phyloP scores from a whole-genome alignment of 1,284 basidiomycete genomes.

The Lentinus polychrous region DNA sequence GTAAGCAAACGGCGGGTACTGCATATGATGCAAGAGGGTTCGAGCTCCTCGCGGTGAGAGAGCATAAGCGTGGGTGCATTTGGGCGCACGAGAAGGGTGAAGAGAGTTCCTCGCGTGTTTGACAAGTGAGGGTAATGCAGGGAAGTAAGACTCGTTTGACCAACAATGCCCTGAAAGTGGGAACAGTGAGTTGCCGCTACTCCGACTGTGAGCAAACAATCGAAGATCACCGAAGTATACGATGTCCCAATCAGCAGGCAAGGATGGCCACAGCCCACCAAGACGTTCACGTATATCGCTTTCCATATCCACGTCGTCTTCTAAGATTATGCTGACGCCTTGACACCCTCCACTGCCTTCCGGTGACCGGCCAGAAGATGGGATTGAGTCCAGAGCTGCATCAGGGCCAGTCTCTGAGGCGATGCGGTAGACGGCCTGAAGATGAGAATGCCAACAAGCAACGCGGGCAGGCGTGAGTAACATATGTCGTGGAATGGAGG shows the following conservation, averaged over 20 bases:
- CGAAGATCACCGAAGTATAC: slow-evolving; percentile 69
- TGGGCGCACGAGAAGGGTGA: slow-evolving; percentile 52
- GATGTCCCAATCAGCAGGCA: slow-evolving; percentile 70
- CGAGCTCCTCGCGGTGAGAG: slow-evolving; percentile 49
- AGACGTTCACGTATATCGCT: slow-evolving; percentile 50
- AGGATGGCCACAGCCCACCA: slow-evolving; percentile 40
- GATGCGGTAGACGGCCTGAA: slow-evolving; percentile 43
- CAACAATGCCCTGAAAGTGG: slow-evolving; percentile 55
- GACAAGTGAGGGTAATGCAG: slow-evolving; percentile 2
- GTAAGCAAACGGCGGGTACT: slow-evolving; percentile 62
- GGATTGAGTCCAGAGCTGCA: slow-evolving; percentile 14
- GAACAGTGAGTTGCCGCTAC: neutral
- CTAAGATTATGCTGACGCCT: slow-evolving; percentile 49
- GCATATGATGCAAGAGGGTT: slow-evolving; percentile 46
- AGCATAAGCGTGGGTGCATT: slow-evolving; percentile 66
- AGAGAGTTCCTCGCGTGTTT: slow-evolving; percentile 15
- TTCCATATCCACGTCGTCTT: slow-evolving; percentile 81
- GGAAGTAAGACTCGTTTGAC: slow-evolving; percentile 49
- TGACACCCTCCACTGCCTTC: slow-evolving; percentile 5
- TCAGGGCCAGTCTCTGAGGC: slow-evolving; percentile 20
- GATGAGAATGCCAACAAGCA: slow-evolving; percentile 74
- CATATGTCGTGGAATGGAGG: slow-evolving; percentile 36
- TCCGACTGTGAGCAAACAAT: neutral
- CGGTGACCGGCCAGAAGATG: no score
- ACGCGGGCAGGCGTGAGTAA: slow-evolving; percentile 51